phyloP scores from a whole-genome alignment of 2,329 filamentous ascomycete species.

The Periconia sp. region DNA sequence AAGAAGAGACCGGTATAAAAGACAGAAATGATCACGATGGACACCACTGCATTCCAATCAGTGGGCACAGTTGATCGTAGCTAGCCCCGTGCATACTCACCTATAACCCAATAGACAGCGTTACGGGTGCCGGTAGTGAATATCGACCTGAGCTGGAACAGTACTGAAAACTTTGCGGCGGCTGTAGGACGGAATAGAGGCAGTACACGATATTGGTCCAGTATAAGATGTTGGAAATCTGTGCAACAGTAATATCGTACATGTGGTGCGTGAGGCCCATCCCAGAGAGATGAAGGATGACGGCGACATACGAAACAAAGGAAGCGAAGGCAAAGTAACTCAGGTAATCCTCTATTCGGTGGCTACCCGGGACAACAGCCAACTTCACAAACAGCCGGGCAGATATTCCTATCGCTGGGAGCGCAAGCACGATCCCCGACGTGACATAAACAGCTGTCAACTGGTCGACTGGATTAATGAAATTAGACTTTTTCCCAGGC shows the following conservation, averaged over 20 bases:
- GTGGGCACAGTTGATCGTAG: neutral
- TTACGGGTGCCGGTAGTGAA: neutral
- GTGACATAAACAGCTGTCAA: constrained; percentile 1
- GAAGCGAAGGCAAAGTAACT: constrained; percentile 3
- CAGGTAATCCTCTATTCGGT: constrained; percentile 2
- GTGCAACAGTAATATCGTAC: constrained; percentile 1
- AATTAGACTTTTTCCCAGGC: neutral
- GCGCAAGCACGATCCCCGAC: neutral
- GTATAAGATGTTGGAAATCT: neutral
- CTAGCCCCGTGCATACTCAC: neutral
- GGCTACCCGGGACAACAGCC: neutral
- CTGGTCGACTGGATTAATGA: constrained; percentile 1
- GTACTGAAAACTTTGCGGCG: constrained; percentile 4
- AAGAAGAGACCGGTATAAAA: constrained; percentile 1
- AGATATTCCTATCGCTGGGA: neutral
- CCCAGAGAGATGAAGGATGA: neutral
- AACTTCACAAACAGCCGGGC: constrained; percentile 5
- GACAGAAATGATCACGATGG: neutral
- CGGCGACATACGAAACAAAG: neutral
- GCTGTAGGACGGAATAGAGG: neutral
- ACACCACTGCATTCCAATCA: constrained; percentile 1
- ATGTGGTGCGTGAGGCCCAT: constrained; percentile 1
- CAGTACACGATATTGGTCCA: constrained; percentile 3
- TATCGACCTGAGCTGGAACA: constrained; percentile 1
- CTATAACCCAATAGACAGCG: constrained; percentile 1